Evolutionary conservation across 2,329 filamentous ascomycete species (phyloP).

Genomic region (Sporothrix globosa): DNA sequence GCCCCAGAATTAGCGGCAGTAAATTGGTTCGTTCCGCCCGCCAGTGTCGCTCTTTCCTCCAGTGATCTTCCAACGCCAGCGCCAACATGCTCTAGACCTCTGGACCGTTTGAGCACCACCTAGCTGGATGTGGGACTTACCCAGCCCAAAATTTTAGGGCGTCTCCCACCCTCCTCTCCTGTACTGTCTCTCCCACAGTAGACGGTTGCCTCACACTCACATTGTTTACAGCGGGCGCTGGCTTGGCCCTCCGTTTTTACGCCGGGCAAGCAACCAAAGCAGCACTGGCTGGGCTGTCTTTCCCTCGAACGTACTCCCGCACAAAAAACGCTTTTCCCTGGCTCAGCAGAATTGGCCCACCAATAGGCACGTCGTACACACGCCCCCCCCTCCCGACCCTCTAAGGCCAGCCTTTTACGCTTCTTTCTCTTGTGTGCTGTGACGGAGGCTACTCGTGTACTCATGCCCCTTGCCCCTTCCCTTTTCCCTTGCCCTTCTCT

Average conservation of each 20-base stretch:
- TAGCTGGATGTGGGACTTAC: not conserved
- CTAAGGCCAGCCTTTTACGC: not conserved
- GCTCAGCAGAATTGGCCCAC: constrained; percentile 23
- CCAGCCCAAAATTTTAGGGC: too few relatives aligned
- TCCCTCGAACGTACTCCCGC: not conserved
- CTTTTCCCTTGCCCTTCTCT: constrained; percentile 3
- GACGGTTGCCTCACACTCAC: too few relatives aligned
- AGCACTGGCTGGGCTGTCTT: not conserved
- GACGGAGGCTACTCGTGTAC: constrained; percentile 16
- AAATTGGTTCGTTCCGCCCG: constrained; percentile 23
- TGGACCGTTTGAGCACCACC: constrained; percentile 19
- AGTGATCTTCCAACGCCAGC: constrained; percentile 14
- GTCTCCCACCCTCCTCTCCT: not conserved
- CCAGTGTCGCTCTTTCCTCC: not conserved
- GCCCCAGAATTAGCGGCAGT: constrained; percentile 7
- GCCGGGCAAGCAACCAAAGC: not conserved
- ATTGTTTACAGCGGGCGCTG: too few relatives aligned
- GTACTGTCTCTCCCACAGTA: not conserved
- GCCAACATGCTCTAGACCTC: constrained; percentile 17
- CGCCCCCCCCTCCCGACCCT: not conserved
- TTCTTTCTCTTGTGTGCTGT: constrained; percentile 20
- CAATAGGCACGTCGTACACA: constrained; percentile 27
- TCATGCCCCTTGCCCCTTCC: constrained; percentile 3
- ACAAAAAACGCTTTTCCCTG: constrained; percentile 15
- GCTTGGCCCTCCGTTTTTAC: too few relatives aligned